A percentile compares a stretch with the other conserved stretches of the same genome.
phyloP scores from a whole-genome alignment of 2,329 filamentous ascomycete species.

The Sphaerulina populicola region DNA sequence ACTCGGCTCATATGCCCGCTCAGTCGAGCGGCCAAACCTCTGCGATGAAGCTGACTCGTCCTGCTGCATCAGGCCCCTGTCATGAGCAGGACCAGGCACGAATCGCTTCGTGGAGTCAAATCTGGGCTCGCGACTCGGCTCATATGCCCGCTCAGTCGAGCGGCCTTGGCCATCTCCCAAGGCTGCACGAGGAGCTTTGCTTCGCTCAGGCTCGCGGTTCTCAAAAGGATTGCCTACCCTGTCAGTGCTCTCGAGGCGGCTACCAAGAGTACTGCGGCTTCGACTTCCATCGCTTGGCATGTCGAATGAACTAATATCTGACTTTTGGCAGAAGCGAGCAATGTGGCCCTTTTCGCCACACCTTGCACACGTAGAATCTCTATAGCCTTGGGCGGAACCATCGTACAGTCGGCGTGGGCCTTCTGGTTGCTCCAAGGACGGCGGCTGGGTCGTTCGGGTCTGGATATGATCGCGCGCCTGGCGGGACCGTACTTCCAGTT shows the following conservation, averaged over 20 bases:
- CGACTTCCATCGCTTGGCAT: background rate
- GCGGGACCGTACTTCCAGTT: background rate
- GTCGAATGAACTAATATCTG: background rate
- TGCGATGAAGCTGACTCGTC: background rate
- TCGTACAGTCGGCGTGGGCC: constrained; percentile 5
- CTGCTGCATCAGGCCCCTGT: background rate
- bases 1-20: background rate
- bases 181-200: background rate
- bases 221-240: constrained; percentile 1
- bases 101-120: background rate
- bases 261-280: background rate
- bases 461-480: background rate
- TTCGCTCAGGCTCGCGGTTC: background rate
- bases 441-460: background rate
- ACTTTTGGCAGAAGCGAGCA: constrained; percentile 10
- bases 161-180: constrained; percentile 2
- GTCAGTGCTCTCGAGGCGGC: background rate
- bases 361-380: constrained; percentile 8
- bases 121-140: constrained; percentile 1
- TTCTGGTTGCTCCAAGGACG: background rate
- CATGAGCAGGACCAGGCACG: background rate
- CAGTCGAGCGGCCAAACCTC: background rate
- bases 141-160: background rate
- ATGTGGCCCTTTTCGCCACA: constrained; percentile 18
- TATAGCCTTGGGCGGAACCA: background rate